A percentile compares a stretch with the other conserved stretches of the same genome.
phyloP scores from a whole-genome alignment of 1,284 basidiomycete species.

The Pascua sp. region DNA sequence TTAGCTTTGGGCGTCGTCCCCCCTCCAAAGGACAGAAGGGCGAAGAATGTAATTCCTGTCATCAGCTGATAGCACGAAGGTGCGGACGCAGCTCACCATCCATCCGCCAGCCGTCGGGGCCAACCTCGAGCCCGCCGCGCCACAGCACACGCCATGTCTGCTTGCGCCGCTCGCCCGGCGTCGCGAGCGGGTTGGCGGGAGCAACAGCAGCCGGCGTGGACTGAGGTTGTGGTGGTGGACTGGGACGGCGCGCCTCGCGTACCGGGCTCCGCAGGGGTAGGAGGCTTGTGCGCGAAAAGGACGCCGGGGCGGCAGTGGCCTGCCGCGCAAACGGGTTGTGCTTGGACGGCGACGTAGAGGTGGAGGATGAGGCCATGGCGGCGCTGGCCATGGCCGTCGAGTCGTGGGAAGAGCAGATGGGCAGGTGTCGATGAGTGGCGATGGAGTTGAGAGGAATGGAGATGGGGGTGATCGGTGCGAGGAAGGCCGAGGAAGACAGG shows the following conservation, averaged over 20 bases:
- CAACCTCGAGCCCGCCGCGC: constrained; percentile 48
- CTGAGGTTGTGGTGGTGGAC: neutral
- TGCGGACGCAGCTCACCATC: constrained; percentile 30
- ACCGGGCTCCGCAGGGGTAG: neutral
- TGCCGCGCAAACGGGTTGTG: constrained; percentile 11
- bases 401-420: too few relatives aligned
- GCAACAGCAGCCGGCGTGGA: neutral
- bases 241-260: neutral
- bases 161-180: neutral
- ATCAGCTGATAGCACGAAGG: neutral
- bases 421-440: too few relatives aligned
- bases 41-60: constrained; percentile 44
- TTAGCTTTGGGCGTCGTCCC: neutral
- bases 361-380: too few relatives aligned
- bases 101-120: constrained; percentile 42
- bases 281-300: constrained; percentile 1
- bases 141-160: constrained; percentile 44
- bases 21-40: constrained; percentile 19
- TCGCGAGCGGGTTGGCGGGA: neutral
- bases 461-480: too few relatives aligned
- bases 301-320: neutral
- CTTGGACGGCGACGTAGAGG: neutral
- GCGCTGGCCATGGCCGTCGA: too few relatives aligned
- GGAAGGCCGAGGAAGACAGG: too few relatives aligned
- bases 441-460: too few relatives aligned